Base-by-base conservation (phyloP, 2,329 filamentous ascomycete genomes). In the Alternaria solani region DNA sequence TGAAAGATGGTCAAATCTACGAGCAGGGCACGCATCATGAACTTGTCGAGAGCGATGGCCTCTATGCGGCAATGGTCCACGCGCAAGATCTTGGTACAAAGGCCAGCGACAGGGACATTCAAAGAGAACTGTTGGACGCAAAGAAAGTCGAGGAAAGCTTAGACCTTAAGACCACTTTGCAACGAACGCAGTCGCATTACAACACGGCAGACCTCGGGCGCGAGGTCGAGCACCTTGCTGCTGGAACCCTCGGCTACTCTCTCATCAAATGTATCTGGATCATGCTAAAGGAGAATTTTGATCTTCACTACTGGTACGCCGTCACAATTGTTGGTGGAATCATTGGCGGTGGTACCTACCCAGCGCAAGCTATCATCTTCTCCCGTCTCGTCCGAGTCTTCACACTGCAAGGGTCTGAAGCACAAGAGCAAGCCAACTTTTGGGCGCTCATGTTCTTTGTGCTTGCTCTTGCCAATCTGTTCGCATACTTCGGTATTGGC, bases 1-100 rank as follows among this genome's bases (percentile, higher is more conserved):
- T 95, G 51, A 84, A 88, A 51, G 86, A 88, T 65, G 92, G 92
- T 2, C 77, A 82, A 47, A 86, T 92, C 0, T 83, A 89, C 9
- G 91, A 95, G 74, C 81, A 88, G 63, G 92, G 92, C n/a, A 58
- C 56, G 5, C 0, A 91, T 86, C 32, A 60, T 36, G 48, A 44
- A 20, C 57, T 60, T 20, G 30, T 60, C 18, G 46, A 54, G 18
- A 20, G 38, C 1, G 44, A 59, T 32, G 54, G 51, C 30, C 44
- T 58, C 1, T 67, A 68, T 44, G 52, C 59, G 1, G 54, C 53
- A 9, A 57, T 66, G 9, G 64, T 66, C 3, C 55, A 47, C 18
- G 43, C 55, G 16, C 62, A 67, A 38, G 44, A 64, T 23, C 62
- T 66, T 48, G 51, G 51, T 32, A 28, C 55, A 86, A 46, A 62